Conservation (phyloP, 2,329 filamentous ascomycete species). For the Didymosphaeria variabile region DNA sequence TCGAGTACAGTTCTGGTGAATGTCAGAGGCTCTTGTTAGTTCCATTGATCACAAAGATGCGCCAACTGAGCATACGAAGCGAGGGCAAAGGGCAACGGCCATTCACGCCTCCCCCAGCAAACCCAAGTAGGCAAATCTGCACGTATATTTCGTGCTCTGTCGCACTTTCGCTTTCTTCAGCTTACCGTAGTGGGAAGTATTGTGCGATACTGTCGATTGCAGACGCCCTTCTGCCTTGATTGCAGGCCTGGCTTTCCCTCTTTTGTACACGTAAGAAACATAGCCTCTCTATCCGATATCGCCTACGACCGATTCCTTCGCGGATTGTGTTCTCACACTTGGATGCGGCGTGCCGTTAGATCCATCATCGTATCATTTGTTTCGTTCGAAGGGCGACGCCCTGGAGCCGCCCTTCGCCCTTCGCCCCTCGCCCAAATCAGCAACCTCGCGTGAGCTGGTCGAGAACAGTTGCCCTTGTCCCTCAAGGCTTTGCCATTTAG, state of each 20-base stretch:
- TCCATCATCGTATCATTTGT: not conserved
- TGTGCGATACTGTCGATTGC: not conserved
- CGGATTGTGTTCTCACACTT: too few species aligned
- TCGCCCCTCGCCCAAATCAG: not conserved
- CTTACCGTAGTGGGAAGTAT: not conserved
- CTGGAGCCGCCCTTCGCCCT: conserved; percentile 3
- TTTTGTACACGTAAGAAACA: not conserved
- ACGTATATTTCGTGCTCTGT: not conserved
- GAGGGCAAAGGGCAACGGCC: not conserved
- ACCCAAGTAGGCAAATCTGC: not conserved
- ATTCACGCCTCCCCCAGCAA: not conserved
- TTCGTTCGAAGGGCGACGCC: not conserved
- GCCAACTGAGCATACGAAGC: not conserved
- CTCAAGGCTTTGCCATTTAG: not conserved
- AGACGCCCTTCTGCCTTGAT: not conserved
- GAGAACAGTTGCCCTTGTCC: not conserved
- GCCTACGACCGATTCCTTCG: too few species aligned
- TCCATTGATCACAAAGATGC: not conserved
- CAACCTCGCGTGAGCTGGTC: not conserved
- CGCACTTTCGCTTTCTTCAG: not conserved
- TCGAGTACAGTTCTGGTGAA: not conserved
- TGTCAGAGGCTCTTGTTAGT: not conserved
- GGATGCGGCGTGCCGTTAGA: not conserved
- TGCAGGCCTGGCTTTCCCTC: not conserved
- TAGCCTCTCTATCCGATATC: too few species aligned